These are phyloP conservation scores for Vitis vinifera DNA, from an alignment of 164 flowering plant species.

Conservation along the genomic window DNA sequence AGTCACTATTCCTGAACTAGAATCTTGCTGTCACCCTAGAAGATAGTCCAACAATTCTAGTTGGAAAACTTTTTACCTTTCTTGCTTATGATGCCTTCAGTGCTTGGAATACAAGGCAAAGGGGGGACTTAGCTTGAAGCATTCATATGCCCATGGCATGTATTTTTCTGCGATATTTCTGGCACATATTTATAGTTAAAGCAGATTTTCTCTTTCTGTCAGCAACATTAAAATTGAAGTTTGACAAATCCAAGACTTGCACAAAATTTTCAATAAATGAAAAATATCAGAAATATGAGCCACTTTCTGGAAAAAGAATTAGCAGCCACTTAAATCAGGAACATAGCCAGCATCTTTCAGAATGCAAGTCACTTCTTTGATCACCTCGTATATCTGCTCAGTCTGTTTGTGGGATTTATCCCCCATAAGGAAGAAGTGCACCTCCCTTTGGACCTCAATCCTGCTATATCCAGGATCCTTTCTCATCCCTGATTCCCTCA, in stretches of 20 bases:
- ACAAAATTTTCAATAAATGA: background rate
- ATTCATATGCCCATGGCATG: too few relatives aligned
- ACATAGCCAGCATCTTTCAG: slow-evolving; percentile 54
- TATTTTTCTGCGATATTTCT: too few relatives aligned
- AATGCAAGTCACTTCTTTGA: slow-evolving; percentile 32
- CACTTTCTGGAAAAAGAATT: background rate
- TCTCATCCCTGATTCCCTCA: slow-evolving; percentile 56
- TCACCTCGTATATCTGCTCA: slow-evolving; percentile 35
- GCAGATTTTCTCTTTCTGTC: too few relatives aligned
- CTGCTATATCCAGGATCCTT: slow-evolving; percentile 85
- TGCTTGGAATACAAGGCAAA: too few relatives aligned
- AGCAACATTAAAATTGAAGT: too few relatives aligned
- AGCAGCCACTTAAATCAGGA: slow-evolving; percentile 34
- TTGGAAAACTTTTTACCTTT: background rate
- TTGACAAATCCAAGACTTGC: too few relatives aligned
- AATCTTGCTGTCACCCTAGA: too few relatives aligned
- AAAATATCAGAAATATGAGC: background rate
- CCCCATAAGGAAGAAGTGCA: slow-evolving; percentile 53
- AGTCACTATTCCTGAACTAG: background rate
- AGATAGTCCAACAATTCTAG: too few relatives aligned
- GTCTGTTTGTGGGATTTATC: slow-evolving; percentile 49
- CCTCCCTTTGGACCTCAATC: slow-evolving; percentile 60
- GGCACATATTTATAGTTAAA: too few relatives aligned
- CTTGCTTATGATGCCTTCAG: too few relatives aligned
- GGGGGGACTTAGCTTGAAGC: too few relatives aligned